Conservation (phyloP, 441 rosid species). For the Populus hybrid region DNA sequence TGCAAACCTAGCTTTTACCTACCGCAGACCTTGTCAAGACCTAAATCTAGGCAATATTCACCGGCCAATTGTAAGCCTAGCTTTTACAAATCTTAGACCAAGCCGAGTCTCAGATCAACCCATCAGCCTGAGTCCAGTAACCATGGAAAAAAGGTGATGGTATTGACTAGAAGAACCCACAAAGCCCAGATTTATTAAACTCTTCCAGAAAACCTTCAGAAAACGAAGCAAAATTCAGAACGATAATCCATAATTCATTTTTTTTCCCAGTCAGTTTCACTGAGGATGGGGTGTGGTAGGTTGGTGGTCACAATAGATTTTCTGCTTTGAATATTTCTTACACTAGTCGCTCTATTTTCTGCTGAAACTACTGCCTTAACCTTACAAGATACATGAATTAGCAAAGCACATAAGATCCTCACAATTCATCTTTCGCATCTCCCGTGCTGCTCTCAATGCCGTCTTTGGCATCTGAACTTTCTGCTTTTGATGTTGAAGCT, state of each 20-base stretch:
- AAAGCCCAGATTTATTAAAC: not conserved
- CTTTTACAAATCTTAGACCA: no score
- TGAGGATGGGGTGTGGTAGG: no score
- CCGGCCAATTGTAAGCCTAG: no score
- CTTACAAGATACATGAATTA: constrained; percentile 12
- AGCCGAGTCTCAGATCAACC: no score
- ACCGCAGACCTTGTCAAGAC: no score
- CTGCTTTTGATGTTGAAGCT: constrained; percentile 36
- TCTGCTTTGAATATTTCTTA: not conserved
- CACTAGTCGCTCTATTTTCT: constrained; percentile 12
- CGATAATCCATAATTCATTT: not conserved
- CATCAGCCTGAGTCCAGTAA: no score
- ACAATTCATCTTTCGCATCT: constrained; percentile 74
- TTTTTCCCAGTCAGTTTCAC: not conserved
- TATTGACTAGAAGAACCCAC: no score
- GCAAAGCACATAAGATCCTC: constrained; percentile 19
- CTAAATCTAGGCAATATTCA: no score
- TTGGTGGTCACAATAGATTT: not conserved
- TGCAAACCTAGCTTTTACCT: no score
- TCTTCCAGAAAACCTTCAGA: not conserved
- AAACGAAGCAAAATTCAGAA: constrained; percentile 15
- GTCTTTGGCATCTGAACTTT: constrained; percentile 32
- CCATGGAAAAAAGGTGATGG: no score
- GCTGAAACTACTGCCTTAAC: constrained; percentile 15
- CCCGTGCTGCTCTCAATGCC: constrained; percentile 28